Base-by-base conservation (phyloP, 75 land plant species). In the Sequoia sempervirens region DNA sequence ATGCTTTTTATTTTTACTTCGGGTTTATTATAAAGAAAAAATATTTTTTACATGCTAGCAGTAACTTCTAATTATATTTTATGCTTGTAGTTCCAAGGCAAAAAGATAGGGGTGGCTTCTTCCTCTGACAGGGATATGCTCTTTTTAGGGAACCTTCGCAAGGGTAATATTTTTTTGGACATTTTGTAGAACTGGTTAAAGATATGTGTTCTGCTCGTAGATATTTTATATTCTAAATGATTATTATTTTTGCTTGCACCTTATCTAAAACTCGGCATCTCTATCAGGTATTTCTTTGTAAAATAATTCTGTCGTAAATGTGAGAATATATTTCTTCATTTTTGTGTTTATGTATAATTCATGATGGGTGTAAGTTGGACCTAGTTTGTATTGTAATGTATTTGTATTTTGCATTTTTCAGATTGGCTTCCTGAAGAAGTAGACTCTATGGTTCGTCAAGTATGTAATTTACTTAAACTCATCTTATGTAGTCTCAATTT, bases 341-440 rank as follows among this genome's bases (percentile, higher is more conserved):
- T 82, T 13, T 70, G 43, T 46, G 17, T 28, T 83, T 32, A 61
- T 72, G 79, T 18, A 15, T 26, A 40, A 14, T 84, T 32, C 45
- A 2, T 43, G 36, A 32, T n/a, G n/a, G n/a, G 34, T 5, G 26
- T 54, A 61, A 61, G n/a, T 23, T 6, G 20, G n/a, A 5, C 66
- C 28, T 61, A 61, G 66, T 23, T 61, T 61, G 6, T 66, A 20
- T 17, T 4, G 15, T 6, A 13, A 34, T 53, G 15, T 81, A 43
- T 54, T 18, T 64, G 26, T 3, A 47, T 43, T 80, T 18, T 64
- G 26, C 5, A 47, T 43, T 80, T 30, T 80, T 11, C 72, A 88
- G 90, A 84, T 72, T 88, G 87, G 90, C 52, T 53, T 50, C 82
- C 17, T 34, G 87, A 88, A 80, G 90, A 88, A 32, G 81, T 88